phyloP scores from a whole-genome alignment of 805 yeast species.

The Yamadazyma paraphyllophila region DNA sequence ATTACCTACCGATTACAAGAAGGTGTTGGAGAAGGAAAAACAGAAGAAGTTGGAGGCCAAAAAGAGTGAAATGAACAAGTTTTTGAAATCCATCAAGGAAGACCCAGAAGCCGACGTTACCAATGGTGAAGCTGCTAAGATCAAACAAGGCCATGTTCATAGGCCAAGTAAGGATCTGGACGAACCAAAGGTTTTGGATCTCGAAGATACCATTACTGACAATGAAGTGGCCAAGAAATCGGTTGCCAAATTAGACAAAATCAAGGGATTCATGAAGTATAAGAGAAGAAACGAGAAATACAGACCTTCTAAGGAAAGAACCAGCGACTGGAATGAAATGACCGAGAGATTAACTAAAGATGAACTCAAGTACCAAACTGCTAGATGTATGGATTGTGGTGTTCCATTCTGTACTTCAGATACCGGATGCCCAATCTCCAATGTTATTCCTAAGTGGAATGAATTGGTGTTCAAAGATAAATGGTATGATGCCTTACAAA shows the following conservation, averaged over 20 bases:
- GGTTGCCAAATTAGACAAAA: slow-evolving; percentile 65
- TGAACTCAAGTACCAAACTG: slow-evolving; percentile 87
- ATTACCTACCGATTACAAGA: slow-evolving; percentile 87
- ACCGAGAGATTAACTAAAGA: slow-evolving; percentile 77
- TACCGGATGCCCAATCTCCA: slow-evolving; percentile 97
- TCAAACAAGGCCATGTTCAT: slow-evolving; percentile 50
- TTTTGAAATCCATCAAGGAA: slow-evolving; percentile 69
- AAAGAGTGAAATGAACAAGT: slow-evolving; percentile 61
- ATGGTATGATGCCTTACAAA: slow-evolving; percentile 91
- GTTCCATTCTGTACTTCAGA: slow-evolving; percentile 98
- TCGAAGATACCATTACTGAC: slow-evolving; percentile 86
- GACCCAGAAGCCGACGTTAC: slow-evolving; percentile 85
- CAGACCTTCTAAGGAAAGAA: slow-evolving; percentile 71
- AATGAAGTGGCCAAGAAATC: slow-evolving; percentile 62
- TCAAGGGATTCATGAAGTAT: slow-evolving; percentile 92
- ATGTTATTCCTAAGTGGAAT: slow-evolving; percentile 97
- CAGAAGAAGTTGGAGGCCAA: slow-evolving; percentile 60
- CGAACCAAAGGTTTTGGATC: slow-evolving; percentile 86
- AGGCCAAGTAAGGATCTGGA: slow-evolving; percentile 22
- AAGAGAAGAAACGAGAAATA: slow-evolving; percentile 84
- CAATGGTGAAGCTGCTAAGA: slow-evolving; percentile 75
- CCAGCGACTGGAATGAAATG: slow-evolving; percentile 91
- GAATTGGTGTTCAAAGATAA: slow-evolving; percentile 92
- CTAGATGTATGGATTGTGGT: slow-evolving; percentile 99
- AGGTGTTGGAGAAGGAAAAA: slow-evolving; percentile 78